Percentiles rank a stretch among this genome's conserved stretches.
phyloP scores from a whole-genome alignment of 1,284 basidiomycete species.

The Fomes fomentarius region DNA sequence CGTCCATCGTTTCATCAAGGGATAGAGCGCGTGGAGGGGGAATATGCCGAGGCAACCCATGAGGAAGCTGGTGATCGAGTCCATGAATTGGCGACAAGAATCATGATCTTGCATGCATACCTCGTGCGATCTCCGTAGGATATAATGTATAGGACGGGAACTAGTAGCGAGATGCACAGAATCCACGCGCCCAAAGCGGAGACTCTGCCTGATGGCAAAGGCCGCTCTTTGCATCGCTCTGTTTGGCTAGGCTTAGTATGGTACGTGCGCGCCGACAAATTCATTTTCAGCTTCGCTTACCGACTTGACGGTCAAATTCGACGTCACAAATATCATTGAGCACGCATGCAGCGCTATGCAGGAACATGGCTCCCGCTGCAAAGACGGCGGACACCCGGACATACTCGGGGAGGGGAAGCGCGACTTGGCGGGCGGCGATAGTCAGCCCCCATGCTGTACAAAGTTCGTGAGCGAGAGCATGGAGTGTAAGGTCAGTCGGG shows the following conservation, averaged over 20 bases:
- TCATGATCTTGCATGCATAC: slow-evolving; percentile 18
- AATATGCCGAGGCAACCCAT: slow-evolving; percentile 36
- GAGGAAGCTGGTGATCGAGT: slow-evolving; percentile 1
- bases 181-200: slow-evolving; percentile 43
- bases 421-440: slow-evolving; percentile 28
- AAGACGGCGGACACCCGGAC: slow-evolving; percentile 24
- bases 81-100: neutral
- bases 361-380: slow-evolving; percentile 29
- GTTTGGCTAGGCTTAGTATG: neutral
- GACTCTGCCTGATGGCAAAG: slow-evolving; percentile 48
- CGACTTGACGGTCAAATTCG: slow-evolving; percentile 43
- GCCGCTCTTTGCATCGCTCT: slow-evolving; percentile 40
- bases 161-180: slow-evolving; percentile 42
- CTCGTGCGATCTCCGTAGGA: slow-evolving; percentile 23
- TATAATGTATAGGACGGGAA: slow-evolving; percentile 36
- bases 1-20: slow-evolving; percentile 63
- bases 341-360: slow-evolving; percentile 37
- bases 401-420: slow-evolving; percentile 18
- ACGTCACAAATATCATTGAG: slow-evolving; percentile 45
- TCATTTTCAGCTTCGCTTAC: slow-evolving; percentile 9
- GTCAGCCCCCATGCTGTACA: slow-evolving; percentile 30
- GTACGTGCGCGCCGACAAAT: neutral
- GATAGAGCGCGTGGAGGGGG: slow-evolving; percentile 54
- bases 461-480: neutral
- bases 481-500: neutral